phyloP scores from a whole-genome alignment of 371 early-diverging fungal genomes.

The Mycotypha africana region DNA sequence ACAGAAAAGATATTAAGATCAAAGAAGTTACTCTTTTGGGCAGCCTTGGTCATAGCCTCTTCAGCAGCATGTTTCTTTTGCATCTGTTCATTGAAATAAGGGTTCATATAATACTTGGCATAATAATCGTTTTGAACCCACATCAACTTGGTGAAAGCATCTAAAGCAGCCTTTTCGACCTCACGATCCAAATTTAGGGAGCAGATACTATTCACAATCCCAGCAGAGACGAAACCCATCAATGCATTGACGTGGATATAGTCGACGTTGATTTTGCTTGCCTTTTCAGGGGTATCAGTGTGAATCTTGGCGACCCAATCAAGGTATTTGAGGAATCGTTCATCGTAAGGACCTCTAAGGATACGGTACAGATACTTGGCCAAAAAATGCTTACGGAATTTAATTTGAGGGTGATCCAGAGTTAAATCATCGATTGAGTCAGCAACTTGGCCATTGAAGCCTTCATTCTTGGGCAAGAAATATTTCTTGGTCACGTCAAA shows the following conservation, averaged over 20 bases:
- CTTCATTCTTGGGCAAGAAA: slow-evolving; percentile 66
- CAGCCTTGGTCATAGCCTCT: too few relatives aligned
- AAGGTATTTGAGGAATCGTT: slow-evolving; percentile 66
- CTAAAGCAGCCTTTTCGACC: slow-evolving; percentile 49
- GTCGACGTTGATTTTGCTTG: slow-evolving; percentile 76
- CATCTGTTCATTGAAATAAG: slow-evolving; percentile 2
- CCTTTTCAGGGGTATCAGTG: slow-evolving; percentile 66
- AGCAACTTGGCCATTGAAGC: slow-evolving; percentile 49
- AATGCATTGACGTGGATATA: slow-evolving; percentile 79
- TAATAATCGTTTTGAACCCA: slow-evolving; percentile 90
- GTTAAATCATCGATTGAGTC: slow-evolving; percentile 42
- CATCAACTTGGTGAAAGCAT: slow-evolving; percentile 77
- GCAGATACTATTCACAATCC: slow-evolving; percentile 58
- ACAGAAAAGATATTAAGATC: slow-evolving; percentile 16
- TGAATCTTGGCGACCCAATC: slow-evolving; percentile 73
- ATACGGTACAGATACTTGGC: slow-evolving; percentile 68
- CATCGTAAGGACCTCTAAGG: slow-evolving; percentile 71
- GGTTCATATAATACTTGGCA: slow-evolving; percentile 67
- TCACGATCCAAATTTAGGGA: slow-evolving; percentile 57
- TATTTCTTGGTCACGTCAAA: slow-evolving; percentile 62
- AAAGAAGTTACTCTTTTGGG: background rate
- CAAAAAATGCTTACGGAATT: slow-evolving; percentile 78
- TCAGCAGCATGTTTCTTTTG: background rate
- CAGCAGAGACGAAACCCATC: slow-evolving; percentile 66
- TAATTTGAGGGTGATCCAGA: slow-evolving; percentile 66